Conservation (phyloP, 371 early-diverging fungal species). For the Haplosporangium sp. region DNA sequence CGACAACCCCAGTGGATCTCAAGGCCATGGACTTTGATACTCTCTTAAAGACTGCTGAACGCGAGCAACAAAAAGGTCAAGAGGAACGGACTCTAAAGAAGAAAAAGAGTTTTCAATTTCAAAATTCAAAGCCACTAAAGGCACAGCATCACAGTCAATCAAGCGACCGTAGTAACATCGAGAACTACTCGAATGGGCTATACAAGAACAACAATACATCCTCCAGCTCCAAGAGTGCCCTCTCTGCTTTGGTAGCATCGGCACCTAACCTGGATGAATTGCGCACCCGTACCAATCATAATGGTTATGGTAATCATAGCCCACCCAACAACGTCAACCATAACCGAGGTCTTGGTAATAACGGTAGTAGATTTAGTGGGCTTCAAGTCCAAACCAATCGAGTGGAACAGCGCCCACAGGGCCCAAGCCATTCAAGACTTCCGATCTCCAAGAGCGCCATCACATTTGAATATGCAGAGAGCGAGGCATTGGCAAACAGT, state of each 20-base stretch:
- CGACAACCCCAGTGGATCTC: constrained; percentile 42
- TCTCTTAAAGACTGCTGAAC: constrained; percentile 40
- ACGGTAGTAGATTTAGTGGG: constrained; percentile 5
- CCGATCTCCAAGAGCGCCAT: constrained; percentile 21
- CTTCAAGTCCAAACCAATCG: constrained; percentile 15
- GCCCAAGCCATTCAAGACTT: constrained; percentile 10
- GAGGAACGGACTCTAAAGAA: constrained; percentile 38
- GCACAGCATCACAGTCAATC: background rate
- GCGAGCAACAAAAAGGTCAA: constrained; percentile 39
- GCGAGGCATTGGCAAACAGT: background rate
- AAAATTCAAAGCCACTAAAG: constrained; percentile 14
- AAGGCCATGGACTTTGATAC: constrained; percentile 51
- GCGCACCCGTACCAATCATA: constrained; percentile 6
- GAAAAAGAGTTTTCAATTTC: constrained; percentile 21
- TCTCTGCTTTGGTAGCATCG: constrained; percentile 26
- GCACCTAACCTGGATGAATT: constrained; percentile 26
- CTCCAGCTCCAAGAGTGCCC: constrained; percentile 23
- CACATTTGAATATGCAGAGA: constrained; percentile 23
- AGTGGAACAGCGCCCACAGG: constrained; percentile 3
- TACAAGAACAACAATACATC: constrained; percentile 1
- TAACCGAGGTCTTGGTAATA: constrained; percentile 4
- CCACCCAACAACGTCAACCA: constrained; percentile 6
- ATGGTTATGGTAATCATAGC: background rate
- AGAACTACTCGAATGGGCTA: background rate
- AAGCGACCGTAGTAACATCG: constrained; percentile 1